Base-by-base conservation (phyloP, 495 filamentous ascomycete genomes). In the Staphylotrichum longicolle region DNA sequence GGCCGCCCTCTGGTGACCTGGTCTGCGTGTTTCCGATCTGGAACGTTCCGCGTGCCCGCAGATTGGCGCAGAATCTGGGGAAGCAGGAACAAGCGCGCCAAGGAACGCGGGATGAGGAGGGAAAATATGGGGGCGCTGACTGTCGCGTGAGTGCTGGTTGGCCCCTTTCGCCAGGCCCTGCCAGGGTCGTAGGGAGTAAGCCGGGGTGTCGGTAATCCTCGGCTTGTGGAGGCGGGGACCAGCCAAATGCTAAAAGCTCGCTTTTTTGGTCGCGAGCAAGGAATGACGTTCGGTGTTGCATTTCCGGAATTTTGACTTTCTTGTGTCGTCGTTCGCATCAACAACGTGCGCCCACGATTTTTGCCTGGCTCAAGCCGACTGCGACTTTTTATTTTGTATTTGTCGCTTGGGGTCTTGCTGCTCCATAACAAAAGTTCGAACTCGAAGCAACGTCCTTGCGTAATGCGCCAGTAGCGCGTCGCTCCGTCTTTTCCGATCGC, bases 131-230 rank as follows among this genome's bases (percentile, higher is more conserved):
- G 33, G 6, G 34, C 30, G 35, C 11, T 15, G 33, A 14, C 47
- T 14, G 50, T 54, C 54, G 45, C 39, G 54, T 56, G 62, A 55
- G 51, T 15, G 30, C 37, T 50, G 62, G 56, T 64, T 60, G 62
- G 62, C 51, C 48, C 46, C 51, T 46, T 50, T 39, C 33, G 11
- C 15, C 50, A 51, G 57, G 57, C 45, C 54, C 48, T 47, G n/a
- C 53, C 27, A 47, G 58, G 47, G 49, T 30, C 32, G 42, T 11
- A 44, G 35, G 35, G 55, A 40, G 56, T 14, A 45, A 58, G 55
- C 47, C 50, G 55, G 61, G 35, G 50, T 54, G 49, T 75, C 72
- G 72, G 72, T 64, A 75, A 75, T 72, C 68, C 70, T 74, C 73
- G 73, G 71, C 73, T 70, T 58, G 59, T 61, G 57, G 63, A 63